Evolutionary conservation across 2,329 filamentous ascomycete genomes (phyloP).

Genomic region (Fusarium guadeloupense): DNA sequence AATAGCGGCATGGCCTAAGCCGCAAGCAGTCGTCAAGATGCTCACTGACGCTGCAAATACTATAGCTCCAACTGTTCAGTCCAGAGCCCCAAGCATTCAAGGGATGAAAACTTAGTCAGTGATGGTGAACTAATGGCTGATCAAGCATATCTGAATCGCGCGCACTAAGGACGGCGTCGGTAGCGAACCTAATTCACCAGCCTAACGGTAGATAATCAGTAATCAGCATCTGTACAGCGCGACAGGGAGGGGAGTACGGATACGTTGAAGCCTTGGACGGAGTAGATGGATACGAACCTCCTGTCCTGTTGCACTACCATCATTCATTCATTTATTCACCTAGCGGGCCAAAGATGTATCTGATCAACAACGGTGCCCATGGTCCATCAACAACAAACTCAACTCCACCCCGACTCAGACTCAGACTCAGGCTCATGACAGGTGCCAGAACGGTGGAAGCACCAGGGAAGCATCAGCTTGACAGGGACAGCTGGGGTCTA

Average conservation of each 20-base stretch:
- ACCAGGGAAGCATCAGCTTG: conserved; percentile 34
- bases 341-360: conserved; percentile 26
- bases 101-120: not conserved
- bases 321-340: not conserved
- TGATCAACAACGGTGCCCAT: conserved; percentile 31
- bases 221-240: not conserved
- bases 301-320: not conserved
- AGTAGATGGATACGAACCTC: too few species aligned
- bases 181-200: not conserved
- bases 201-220: not conserved
- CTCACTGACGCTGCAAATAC: conserved; percentile 8
- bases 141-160: conserved; percentile 20
- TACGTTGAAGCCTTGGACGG: not conserved
- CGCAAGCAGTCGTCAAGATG: conserved; percentile 22
- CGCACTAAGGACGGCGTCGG: conserved; percentile 1
- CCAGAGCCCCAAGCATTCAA: conserved; percentile 10
- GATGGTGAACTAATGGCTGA: not conserved
- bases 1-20: conserved; percentile 26
- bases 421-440: conserved; percentile 3
- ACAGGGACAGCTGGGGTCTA: conserved; percentile 14
- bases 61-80: conserved; percentile 23
- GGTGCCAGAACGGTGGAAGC: conserved; percentile 36
- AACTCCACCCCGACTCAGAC: not conserved
- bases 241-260: not conserved
- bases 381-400: conserved; percentile 8